Conservation (phyloP, 495 filamentous ascomycete species). For the Aspergillus conjunctus region DNA sequence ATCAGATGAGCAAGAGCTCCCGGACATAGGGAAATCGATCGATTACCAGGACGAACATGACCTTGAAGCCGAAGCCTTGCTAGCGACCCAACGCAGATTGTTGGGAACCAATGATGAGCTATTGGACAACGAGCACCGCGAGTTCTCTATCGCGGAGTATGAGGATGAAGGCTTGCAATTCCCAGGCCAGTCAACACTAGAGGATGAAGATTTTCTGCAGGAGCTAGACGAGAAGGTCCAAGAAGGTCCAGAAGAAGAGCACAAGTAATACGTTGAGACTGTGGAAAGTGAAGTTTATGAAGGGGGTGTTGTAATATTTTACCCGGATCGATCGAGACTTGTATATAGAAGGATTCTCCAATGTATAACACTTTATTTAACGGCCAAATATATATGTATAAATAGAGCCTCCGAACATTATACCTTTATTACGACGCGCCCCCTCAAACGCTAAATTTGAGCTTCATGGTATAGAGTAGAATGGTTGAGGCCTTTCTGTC, state of each 20-base stretch:
- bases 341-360: slow-evolving; percentile 16
- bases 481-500: background rate
- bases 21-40: slow-evolving; percentile 19
- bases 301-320: slow-evolving; percentile 2
- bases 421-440: background rate
- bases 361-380: slow-evolving; percentile 19
- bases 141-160: background rate
- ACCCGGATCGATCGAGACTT: background rate
- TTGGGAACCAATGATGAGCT: slow-evolving; percentile 21
- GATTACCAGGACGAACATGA: slow-evolving; percentile 29
- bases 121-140: slow-evolving; percentile 17
- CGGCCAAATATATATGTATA: slow-evolving; percentile 2
- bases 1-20: background rate
- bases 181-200: background rate
- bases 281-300: background rate
- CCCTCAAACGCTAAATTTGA: no score
- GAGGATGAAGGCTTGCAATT: background rate
- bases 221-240: background rate
- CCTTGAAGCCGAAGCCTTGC: slow-evolving; percentile 28
- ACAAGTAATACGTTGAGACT: background rate
- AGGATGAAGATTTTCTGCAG: slow-evolving; percentile 6
- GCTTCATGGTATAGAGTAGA: background rate
- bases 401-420: background rate
- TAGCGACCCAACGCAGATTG: slow-evolving; percentile 18
- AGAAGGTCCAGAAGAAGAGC: slow-evolving; percentile 12